phyloP scores from a whole-genome alignment of 2,329 filamentous ascomycete genomes.

The Sclerotinia trifoliorum region DNA sequence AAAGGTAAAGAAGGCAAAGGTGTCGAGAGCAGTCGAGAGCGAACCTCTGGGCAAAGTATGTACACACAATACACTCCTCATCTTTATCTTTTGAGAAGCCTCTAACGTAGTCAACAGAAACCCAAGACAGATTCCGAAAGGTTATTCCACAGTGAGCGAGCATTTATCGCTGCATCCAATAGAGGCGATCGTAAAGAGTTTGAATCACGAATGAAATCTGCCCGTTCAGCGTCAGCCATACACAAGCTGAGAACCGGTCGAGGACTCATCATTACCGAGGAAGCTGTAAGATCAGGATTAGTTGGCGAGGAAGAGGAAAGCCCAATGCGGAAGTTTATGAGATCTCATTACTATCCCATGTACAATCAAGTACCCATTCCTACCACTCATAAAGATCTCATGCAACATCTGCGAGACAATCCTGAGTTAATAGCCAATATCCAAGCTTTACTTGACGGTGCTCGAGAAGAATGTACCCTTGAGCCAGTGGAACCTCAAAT shows the following conservation, averaged over 20 bases:
- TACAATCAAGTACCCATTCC: slow-evolving; percentile 40
- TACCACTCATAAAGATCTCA: slow-evolving; percentile 4
- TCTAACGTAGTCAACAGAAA: background rate
- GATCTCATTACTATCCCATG: slow-evolving; percentile 59
- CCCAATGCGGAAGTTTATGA: slow-evolving; percentile 50
- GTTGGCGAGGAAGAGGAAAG: slow-evolving; percentile 80
- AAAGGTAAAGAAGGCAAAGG: background rate
- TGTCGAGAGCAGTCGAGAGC: background rate
- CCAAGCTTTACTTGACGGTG: background rate
- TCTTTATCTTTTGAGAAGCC: background rate
- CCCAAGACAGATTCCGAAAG: background rate
- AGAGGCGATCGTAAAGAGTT: slow-evolving; percentile 76
- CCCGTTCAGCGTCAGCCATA: slow-evolving; percentile 82
- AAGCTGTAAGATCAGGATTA: slow-evolving; percentile 85
- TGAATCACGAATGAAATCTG: slow-evolving; percentile 85
- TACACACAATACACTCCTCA: background rate
- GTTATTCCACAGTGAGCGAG: slow-evolving; percentile 75
- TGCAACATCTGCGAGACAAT: slow-evolving; percentile 2
- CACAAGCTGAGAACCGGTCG: slow-evolving; percentile 87
- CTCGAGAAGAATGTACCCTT: background rate
- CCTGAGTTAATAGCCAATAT: background rate
- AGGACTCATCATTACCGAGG: slow-evolving; percentile 74
- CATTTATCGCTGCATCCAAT: slow-evolving; percentile 88
- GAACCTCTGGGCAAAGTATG: background rate
- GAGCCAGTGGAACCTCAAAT: background rate